Conservation (phyloP, 2,329 filamentous ascomycete species). For the Aspergillus cejpii region DNA sequence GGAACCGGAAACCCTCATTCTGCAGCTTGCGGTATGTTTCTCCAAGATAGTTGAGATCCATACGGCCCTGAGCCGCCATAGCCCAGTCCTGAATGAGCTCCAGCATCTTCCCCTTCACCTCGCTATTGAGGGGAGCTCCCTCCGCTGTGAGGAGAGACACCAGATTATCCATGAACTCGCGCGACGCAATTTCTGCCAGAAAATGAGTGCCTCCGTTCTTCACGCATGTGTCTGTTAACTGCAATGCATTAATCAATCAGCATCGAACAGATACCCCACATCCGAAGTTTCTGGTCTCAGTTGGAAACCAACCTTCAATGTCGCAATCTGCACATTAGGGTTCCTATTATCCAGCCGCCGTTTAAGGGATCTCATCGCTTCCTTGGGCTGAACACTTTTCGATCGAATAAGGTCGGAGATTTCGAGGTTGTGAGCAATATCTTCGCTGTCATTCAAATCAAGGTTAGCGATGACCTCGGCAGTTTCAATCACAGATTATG, state of each 20-base stretch:
- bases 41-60: conserved; percentile 76
- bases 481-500: not conserved
- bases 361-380: conserved; percentile 96
- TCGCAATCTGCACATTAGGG: conserved; percentile 89
- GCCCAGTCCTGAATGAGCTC: conserved; percentile 94
- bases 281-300: conserved; percentile 1
- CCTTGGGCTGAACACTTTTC: conserved; percentile 93
- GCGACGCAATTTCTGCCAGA: conserved; percentile 85
- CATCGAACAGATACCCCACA: conserved; percentile 4
- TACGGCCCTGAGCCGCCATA: conserved; percentile 74
- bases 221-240: conserved; percentile 95
- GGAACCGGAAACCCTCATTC: conserved; percentile 80
- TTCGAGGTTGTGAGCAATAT: conserved; percentile 94
- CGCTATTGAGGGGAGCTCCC: conserved; percentile 67
- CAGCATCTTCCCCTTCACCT: conserved; percentile 84
- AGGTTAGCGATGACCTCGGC: not conserved
- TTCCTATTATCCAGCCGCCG: conserved; percentile 94
- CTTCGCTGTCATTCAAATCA: conserved; percentile 56
- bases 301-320: conserved; percentile 63
- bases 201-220: conserved; percentile 98
- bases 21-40: conserved; percentile 81
- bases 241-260: conserved; percentile 12
- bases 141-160: conserved; percentile 80
- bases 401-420: conserved; percentile 96
- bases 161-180: conserved; percentile 97